Conservation (phyloP, 2,329 filamentous ascomycete species). For the Alternaria dauci region DNA sequence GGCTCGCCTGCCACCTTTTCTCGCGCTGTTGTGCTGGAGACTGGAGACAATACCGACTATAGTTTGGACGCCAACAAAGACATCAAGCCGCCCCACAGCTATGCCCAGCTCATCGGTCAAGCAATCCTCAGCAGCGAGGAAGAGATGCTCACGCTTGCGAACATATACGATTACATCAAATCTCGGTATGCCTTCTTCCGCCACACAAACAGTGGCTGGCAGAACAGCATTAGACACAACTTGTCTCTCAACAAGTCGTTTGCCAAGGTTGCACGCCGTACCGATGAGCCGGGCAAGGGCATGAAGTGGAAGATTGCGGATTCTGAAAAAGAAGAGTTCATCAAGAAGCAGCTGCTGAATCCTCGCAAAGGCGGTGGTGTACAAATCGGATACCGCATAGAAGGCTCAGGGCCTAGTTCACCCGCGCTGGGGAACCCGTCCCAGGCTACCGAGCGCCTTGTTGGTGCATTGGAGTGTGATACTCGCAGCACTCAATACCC, state of each 20-base stretch:
- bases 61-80: conserved; percentile 86
- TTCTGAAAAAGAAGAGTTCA: conserved; percentile 85
- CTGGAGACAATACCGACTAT: conserved; percentile 71
- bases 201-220: conserved; percentile 87
- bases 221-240: conserved; percentile 98
- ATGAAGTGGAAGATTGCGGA: conserved; percentile 98
- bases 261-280: conserved; percentile 88
- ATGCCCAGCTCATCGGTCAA: conserved; percentile 96
- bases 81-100: conserved; percentile 94
- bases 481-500: conserved; percentile 20
- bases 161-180: conserved; percentile 94
- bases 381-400: conserved; percentile 47
- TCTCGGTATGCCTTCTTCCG: conserved; percentile 93
- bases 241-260: conserved; percentile 94
- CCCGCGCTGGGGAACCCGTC: conserved; percentile 60
- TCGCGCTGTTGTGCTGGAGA: conserved; percentile 62
- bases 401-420: conserved; percentile 76
- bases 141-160: conserved; percentile 87
- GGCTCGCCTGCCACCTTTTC: conserved; percentile 59
- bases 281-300: conserved; percentile 95
- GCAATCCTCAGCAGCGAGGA: conserved; percentile 88
- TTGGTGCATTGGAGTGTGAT: conserved; percentile 47
- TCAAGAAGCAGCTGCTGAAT: conserved; percentile 68
- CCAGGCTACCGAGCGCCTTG: conserved; percentile 61
- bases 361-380: conserved; percentile 52